Conservation (phyloP, 768 basidiomycete species). For the Hypholoma fasciculare region DNA sequence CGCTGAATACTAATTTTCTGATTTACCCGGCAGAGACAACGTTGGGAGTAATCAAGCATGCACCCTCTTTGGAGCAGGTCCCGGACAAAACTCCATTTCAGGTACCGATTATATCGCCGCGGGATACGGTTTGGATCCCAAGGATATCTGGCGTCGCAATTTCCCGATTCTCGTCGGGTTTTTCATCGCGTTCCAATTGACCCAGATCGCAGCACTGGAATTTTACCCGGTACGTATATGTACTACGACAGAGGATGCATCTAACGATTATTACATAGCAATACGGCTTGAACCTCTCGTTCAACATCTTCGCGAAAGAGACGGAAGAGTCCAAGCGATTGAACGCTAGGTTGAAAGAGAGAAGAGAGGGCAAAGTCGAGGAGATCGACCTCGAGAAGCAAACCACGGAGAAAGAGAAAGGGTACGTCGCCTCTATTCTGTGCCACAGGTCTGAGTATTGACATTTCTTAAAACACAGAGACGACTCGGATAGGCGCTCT, state of each 20-base stretch:
- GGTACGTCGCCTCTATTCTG: conserved; percentile 3
- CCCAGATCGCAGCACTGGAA: conserved; percentile 69
- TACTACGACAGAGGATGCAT: background rate
- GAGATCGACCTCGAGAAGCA: conserved; percentile 21
- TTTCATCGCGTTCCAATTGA: conserved; percentile 65
- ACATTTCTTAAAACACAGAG: background rate
- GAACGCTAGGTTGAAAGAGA: conserved; percentile 52
- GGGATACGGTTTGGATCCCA: conserved; percentile 46
- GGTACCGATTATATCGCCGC: conserved; percentile 65
- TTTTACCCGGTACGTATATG: conserved; percentile 52
- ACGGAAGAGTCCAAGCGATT: conserved; percentile 50
- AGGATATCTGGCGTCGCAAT: conserved; percentile 66
- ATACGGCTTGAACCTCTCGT: conserved; percentile 48
- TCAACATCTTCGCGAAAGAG: conserved; percentile 65
- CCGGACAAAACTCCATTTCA: conserved; percentile 53
- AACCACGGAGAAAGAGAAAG: background rate
- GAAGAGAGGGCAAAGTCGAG: conserved; percentile 43
- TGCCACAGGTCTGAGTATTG: background rate
- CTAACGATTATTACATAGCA: conserved; percentile 32
- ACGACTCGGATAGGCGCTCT: conserved; percentile 3
- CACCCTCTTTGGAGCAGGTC: conserved; percentile 65
- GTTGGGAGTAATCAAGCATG: conserved; percentile 76
- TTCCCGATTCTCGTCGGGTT: conserved; percentile 73
- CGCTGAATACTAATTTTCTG: background rate
- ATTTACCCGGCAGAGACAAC: conserved; percentile 31